Percentiles rank a stretch among this genome's conserved stretches.
phyloP scores from a whole-genome alignment of 306 rosid genomes.

The Medicago truncatula region MtrunA17r5.0-ANR NC_053048.1:50895001-50895500 shows the following conservation, averaged over 20 bases:
- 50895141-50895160: neutral
- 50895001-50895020: too few relatives aligned
- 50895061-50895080: too few relatives aligned
- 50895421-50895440: slow-evolving; percentile 22
- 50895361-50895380: slow-evolving; percentile 21
- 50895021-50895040: too few relatives aligned
- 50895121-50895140: too few relatives aligned
- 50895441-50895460: neutral
- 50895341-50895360: slow-evolving; percentile 12
- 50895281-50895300: neutral
- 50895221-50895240: neutral
- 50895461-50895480: slow-evolving; percentile 18
- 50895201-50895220: neutral
- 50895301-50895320: slow-evolving; percentile 20
- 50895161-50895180: neutral
- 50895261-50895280: neutral
- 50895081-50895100: too few relatives aligned
- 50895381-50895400: slow-evolving; percentile 24
- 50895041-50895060: too few relatives aligned
- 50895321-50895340: neutral
- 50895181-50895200: neutral
- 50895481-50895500: neutral
- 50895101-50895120: too few relatives aligned
- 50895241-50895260: neutral
- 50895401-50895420: slow-evolving; percentile 11